Evolutionary conservation across 306 rosid genomes (phyloP), one percentile per base, ranked within the genome.

Genomic region (Quercus engelmannii): DNA sequence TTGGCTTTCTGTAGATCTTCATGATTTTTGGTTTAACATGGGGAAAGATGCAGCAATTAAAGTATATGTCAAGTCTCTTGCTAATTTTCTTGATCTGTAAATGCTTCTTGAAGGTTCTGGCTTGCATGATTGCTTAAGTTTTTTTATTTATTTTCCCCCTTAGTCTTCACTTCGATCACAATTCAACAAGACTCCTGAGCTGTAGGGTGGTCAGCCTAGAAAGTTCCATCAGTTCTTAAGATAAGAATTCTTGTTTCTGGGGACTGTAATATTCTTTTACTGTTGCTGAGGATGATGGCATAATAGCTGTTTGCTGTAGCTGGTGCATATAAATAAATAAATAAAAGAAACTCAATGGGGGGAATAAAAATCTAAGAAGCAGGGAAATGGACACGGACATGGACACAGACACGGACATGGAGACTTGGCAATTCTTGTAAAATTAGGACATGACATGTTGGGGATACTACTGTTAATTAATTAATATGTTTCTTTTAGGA

Each of bases 251-350:
- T 18, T 57, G 57, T 64, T 21, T 4, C 30, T 28, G 13, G 33
- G 65, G 67, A 21, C 23, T 58, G 64, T 58, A n/a, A 58, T 58
- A 58, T 21, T 58, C 64, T 58, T 58, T 41, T 41, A 21, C 64
- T 1, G 17, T 5, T 58, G 21, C 30, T 58, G 28, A 55, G 11
- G 59, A 52, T 76, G 76, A 67, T 54, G 69, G 83, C 79, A 43
- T 57, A 68, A 61, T 31, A 4, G 55, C 57, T 28, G 41, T 56
- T 71, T 43, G 49, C 14, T 78, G 78, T 74, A 71, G 73, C 46
- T 68, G n/a, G 78, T 72, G 74, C 25, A 52, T 75, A 57, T 2
- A 49, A 12, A 49, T 41, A 38, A 38, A 38, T 35, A 35, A 7
- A 38, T 41, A 41, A 41, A 41, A 41, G 46, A 41, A 41, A 41